A percentile compares a stretch with the other conserved stretches of the same genome.
Conservation (phyloP, 768 basidiomycete genomes). For the Calocybe gangraenosa region DNA sequence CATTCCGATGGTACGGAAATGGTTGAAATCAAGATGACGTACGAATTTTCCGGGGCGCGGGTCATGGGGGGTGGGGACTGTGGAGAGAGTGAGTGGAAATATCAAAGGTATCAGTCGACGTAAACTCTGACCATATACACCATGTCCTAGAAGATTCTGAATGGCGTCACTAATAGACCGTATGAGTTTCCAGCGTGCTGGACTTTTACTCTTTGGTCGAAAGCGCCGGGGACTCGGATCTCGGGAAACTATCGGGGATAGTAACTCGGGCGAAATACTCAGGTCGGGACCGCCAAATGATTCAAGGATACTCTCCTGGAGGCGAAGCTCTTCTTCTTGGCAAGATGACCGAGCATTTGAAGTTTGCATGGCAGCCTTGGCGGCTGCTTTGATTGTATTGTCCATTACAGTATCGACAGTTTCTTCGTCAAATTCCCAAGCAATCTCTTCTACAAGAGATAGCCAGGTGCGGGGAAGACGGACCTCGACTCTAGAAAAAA, state of each 20-base stretch:
- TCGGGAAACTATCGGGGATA: conserved; percentile 77
- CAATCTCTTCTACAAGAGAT: conserved; percentile 72
- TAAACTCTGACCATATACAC: conserved; percentile 60
- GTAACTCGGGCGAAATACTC: conserved; percentile 67
- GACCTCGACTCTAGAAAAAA: conserved; percentile 55
- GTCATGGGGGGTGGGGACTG: conserved; percentile 68
- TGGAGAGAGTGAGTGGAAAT: not conserved
- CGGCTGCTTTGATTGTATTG: conserved; percentile 62
- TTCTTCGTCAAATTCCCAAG: conserved; percentile 68
- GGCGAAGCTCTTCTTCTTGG: conserved; percentile 40
- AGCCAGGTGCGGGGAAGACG: conserved; percentile 84
- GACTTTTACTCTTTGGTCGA: conserved; percentile 73
- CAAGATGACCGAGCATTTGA: conserved; percentile 25
- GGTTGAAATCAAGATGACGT: conserved; percentile 88
- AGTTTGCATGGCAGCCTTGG: conserved; percentile 55
- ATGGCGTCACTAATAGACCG: conserved; percentile 76
- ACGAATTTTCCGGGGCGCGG: conserved; percentile 78
- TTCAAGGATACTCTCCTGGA: conserved; percentile 60
- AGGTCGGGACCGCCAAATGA: conserved; percentile 60
- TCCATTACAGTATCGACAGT: conserved; percentile 62
- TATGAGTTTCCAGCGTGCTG: conserved; percentile 80
- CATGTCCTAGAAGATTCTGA: conserved; percentile 62
- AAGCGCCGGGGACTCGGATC: conserved; percentile 79
- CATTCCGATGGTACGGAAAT: conserved; percentile 97
- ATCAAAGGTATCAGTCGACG: not conserved